Evolutionary conservation across 163 green algal species (phyloP).

Genomic region (Trebouxiophyceae sp.): DNA sequence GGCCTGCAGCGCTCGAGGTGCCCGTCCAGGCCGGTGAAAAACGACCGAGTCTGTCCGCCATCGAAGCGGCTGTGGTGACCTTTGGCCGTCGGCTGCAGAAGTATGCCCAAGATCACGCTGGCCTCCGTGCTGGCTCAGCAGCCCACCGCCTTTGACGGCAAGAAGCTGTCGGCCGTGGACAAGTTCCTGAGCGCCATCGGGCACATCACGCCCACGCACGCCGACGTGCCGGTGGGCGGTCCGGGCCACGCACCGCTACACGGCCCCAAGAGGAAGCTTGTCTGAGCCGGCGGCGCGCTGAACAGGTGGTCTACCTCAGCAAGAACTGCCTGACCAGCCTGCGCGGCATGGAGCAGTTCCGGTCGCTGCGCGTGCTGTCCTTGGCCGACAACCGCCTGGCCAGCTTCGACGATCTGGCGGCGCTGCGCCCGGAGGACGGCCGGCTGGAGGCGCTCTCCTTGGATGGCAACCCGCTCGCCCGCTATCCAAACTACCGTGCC

Average conservation of each 20-base stretch:
- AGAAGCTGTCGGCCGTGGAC: constrained; percentile 45
- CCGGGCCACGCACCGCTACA: neutral
- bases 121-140: constrained; percentile 24
- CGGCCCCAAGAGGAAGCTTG: neutral
- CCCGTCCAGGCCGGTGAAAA: no score
- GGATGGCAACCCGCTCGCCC: constrained; percentile 55
- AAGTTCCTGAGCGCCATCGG: constrained; percentile 42
- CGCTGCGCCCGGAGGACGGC: constrained; percentile 4
- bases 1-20: no score
- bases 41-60: no score
- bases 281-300: neutral
- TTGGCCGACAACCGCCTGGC: constrained; percentile 53
- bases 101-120: constrained; percentile 8
- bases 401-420: constrained; percentile 25
- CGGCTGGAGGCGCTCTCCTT: constrained; percentile 35
- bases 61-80: no score
- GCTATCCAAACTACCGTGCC: constrained; percentile 52
- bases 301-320: constrained; percentile 53
- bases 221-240: constrained; percentile 23
- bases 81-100: no score
- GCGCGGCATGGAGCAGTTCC: constrained; percentile 51
- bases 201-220: constrained; percentile 31
- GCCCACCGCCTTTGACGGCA: constrained; percentile 36
- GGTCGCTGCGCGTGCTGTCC: constrained; percentile 33
- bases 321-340: constrained; percentile 51